Base-by-base conservation (phyloP, 1,139 yeast genomes). In the Lodderomyces oxycetoniae region DNA sequence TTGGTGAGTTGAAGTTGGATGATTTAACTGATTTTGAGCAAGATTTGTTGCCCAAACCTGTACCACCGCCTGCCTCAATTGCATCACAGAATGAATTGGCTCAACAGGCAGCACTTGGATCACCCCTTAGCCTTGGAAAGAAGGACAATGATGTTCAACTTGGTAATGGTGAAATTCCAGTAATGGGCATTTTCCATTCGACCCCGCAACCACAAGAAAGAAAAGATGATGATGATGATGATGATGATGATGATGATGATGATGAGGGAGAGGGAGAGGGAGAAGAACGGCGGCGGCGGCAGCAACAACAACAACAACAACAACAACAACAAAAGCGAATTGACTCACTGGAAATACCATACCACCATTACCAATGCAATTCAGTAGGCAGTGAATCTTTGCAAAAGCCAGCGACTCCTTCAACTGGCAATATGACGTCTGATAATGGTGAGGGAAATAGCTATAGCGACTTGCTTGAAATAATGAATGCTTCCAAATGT, bases 1-100 rank as follows among this genome's bases (percentile, higher is more conserved):
- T 77, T 59, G 93, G 94, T 1, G 75, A 77, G 55, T 65, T 82
- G 41, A 57, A 55, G 37, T 54, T 63, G 40, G 69, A 64, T 44
- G 68, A 58, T 20, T 25, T 67, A 64, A 43, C 49, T 61, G 31
- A 33, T 13, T 37, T 34, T 29, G 38, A 41, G 29, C 32, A 33
- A 25, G 29, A 26, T 17, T 38, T 34, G 8, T 38, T 40, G 25
- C 42, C 46, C 12, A 17, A 26, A n/a, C 40, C 43, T 19, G 27
- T 24, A 10, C 34, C 33, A 20, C 29, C 26, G n/a, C 9, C 26
- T 24, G n/a, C n/a, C n/a, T n/a, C n/a, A n/a, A n/a, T n/a, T n/a
- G n/a, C n/a, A n/a, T n/a, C 23, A 19, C 32, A 11, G 12, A 8
- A 5, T 5, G 25, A 22, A 5, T 4, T 22, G 12, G 12, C 4